phyloP scores from a whole-genome alignment of 768 basidiomycete genomes.

The Asterophora parasitica region DNA sequence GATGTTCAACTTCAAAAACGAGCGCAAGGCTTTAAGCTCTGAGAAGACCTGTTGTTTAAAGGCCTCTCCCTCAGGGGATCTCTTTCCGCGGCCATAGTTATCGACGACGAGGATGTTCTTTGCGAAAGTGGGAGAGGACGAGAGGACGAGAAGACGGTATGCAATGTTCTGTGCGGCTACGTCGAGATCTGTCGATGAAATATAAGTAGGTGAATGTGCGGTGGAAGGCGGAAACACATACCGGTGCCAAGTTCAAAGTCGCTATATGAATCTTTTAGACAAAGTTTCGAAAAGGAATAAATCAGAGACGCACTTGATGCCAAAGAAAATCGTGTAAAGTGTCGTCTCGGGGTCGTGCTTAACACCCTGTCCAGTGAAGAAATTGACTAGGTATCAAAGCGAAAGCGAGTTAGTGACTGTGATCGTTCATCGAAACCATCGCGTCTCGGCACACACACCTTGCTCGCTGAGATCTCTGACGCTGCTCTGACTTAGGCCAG shows the following conservation, averaged over 20 bases:
- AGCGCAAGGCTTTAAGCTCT: conserved; percentile 29
- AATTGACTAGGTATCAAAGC: conserved; percentile 13
- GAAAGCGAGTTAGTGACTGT: too few species aligned
- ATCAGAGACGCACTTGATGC: conserved; percentile 38
- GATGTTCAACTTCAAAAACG: conserved; percentile 29
- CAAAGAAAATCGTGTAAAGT: conserved; percentile 48
- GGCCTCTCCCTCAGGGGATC: conserved; percentile 36
- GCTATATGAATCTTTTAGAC: conserved; percentile 19
- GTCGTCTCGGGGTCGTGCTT: conserved; percentile 34
- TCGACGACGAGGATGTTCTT: conserved; percentile 48
- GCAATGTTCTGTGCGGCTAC: conserved; percentile 34
- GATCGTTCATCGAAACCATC: neutral
- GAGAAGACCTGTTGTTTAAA: conserved; percentile 41
- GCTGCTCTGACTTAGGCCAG: conserved; percentile 5
- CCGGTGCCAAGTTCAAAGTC: conserved; percentile 35
- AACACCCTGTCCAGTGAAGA: conserved; percentile 18
- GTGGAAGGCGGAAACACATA: conserved; percentile 19
- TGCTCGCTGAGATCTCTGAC: conserved; percentile 23
- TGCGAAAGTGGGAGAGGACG: conserved; percentile 42
- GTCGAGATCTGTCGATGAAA: conserved; percentile 20
- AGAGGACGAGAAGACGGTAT: conserved; percentile 34
- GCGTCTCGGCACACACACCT: conserved; percentile 13
- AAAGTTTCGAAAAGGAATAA: neutral
- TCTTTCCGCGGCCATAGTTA: conserved; percentile 43
- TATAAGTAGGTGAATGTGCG: conserved; percentile 17